A percentile compares a stretch with the other conserved stretches of the same genome.
Evolutionary conservation across 805 yeast genomes (phyloP).

Genomic region (Dipodascus geniculatus): DNA sequence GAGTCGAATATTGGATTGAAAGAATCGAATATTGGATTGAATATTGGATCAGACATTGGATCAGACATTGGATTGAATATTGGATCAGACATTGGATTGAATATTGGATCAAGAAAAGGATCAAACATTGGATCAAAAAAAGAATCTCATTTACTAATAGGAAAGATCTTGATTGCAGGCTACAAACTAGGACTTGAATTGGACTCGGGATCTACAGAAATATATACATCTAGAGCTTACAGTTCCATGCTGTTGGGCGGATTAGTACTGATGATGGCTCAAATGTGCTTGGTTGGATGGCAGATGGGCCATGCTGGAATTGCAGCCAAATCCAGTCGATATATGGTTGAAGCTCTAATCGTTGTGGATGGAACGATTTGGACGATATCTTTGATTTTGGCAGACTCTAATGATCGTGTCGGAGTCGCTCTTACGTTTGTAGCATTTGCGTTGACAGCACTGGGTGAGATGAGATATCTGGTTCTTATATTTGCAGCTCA

Average conservation of each 20-base stretch:
- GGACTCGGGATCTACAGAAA: neutral
- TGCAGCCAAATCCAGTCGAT: constrained; percentile 20
- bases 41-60: too few species aligned
- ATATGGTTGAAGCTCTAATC: constrained; percentile 32
- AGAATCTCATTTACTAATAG: neutral
- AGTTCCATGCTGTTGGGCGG: neutral
- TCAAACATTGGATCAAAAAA: neutral
- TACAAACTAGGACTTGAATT: neutral
- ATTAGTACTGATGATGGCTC: neutral
- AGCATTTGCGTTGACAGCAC: constrained; percentile 54
- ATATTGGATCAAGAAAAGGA: too few species aligned
- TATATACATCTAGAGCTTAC: neutral
- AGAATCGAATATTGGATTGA: too few species aligned
- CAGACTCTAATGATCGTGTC: constrained; percentile 52
- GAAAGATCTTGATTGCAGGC: neutral
- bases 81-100: too few species aligned
- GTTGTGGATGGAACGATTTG: constrained; percentile 60
- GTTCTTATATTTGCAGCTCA: constrained; percentile 58
- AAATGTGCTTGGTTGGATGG: neutral
- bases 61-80: too few species aligned
- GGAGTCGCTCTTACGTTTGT: constrained; percentile 59
- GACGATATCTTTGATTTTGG: constrained; percentile 46
- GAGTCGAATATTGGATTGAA: too few species aligned
- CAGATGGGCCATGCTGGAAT: neutral
- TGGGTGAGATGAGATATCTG: constrained; percentile 68